Evolutionary conservation across 2,329 filamentous ascomycete species (phyloP), one percentile per base, ranked within the genome.

Genomic region (Lachnellula hyalina): DNA sequence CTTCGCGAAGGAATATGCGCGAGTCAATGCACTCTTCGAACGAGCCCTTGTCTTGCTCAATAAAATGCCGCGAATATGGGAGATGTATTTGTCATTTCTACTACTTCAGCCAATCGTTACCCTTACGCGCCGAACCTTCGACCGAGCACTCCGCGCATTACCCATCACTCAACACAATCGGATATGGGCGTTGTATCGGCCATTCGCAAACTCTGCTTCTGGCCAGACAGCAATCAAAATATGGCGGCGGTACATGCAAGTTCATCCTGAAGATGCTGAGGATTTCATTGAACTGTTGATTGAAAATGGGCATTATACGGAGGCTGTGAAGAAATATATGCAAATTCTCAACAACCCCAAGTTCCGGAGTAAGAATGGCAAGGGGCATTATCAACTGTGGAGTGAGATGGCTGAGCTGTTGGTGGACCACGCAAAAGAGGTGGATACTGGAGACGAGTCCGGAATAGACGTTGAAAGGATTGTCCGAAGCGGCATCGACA

Each of bases 11-110:
- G 92, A 99, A 68, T 97, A 87, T 73, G 82, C 85, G 68, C 99
- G 97, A 73, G 91, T 97, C 70, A 99, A 99, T 71, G 81, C 89
- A 52, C 83, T 97, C 41, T 99, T 96, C 70, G 94, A 99, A 74
- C 83, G 90, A 64, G 92, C 94, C 3, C 76, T 99, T 50, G 89
- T 96, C 55, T 79, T 99, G 41, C 81, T 99, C 59, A 96, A 99
- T 75, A 99, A 99, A 75, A 99, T 99, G 94, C 94, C 95, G 23
- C 83, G 85, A 63, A 94, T 99, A 69, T 99, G 94, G 95, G 92
- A 96, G 71, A 90, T 97, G 85, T 99, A 96, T 70, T 84, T 99
- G 59, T 82, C 82, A 48, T 97, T 99, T 68, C 78, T 99, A 55
- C 84, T 93, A 69, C 84, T 89, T 67, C 94, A 99, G 71, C 94